A percentile compares a stretch with the other conserved stretches of the same genome.
Conservation (phyloP, 495 filamentous ascomycete species). For the Entonaema liquescens region DNA sequence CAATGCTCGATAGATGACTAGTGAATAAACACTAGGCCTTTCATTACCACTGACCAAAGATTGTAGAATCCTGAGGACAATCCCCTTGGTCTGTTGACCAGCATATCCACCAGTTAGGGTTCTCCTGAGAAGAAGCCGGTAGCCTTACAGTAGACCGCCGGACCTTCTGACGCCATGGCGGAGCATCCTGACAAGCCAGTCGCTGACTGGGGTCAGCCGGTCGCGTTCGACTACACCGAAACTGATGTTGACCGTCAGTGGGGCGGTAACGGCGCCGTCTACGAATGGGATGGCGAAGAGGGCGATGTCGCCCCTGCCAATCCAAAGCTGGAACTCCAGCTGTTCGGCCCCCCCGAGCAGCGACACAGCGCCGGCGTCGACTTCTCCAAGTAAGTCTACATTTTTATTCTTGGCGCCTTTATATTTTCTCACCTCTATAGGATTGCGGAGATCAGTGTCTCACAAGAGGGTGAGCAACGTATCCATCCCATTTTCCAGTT, state of each 20-base stretch:
- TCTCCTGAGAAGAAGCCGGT: constrained; percentile 47
- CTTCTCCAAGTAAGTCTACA: constrained; percentile 55
- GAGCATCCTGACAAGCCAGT: constrained; percentile 25
- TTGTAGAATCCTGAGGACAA: neutral
- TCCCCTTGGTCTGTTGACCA: constrained; percentile 1
- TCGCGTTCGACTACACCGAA: constrained; percentile 65
- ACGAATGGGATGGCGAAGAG: constrained; percentile 86
- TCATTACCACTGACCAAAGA: neutral
- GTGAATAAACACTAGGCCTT: neutral
- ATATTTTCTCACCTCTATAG: constrained; percentile 45
- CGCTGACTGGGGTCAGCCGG: constrained; percentile 62
- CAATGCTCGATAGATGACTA: neutral
- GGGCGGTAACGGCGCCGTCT: constrained; percentile 65
- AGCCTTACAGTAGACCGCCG: constrained; percentile 39
- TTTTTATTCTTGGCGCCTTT: neutral
- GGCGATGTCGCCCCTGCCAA: constrained; percentile 83
- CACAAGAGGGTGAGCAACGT: constrained; percentile 64
- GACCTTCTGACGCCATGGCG: constrained; percentile 26
- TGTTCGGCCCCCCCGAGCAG: constrained; percentile 67
- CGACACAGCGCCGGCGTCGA: constrained; percentile 53
- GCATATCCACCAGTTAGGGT: constrained; percentile 51
- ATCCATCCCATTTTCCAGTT: constrained; percentile 69
- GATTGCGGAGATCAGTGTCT: constrained; percentile 64
- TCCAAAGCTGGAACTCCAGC: constrained; percentile 71
- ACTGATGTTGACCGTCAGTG: constrained; percentile 42